Conservation (phyloP, 2,329 filamentous ascomycete species). For the Fusarium multiceps region DNA sequence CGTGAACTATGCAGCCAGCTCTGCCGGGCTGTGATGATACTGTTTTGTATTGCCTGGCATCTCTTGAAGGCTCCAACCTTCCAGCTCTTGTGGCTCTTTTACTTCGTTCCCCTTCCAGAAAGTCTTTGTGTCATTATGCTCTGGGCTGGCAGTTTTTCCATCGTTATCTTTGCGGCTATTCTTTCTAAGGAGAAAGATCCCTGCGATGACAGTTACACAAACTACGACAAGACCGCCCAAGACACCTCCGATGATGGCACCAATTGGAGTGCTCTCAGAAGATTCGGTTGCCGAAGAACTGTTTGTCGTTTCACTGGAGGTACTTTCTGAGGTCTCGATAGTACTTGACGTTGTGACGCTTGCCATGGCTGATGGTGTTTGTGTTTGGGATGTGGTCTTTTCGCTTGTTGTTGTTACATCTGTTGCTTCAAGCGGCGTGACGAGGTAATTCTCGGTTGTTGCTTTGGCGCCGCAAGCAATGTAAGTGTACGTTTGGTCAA, state of each 20-base stretch:
- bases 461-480: slow-evolving; percentile 51
- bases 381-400: neutral
- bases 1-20: slow-evolving; percentile 3
- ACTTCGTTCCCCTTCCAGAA: neutral
- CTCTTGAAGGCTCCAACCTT: neutral
- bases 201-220: neutral
- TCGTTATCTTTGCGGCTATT: slow-evolving; percentile 1
- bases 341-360: neutral
- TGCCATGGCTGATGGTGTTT: neutral
- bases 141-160: neutral
- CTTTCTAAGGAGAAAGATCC: slow-evolving; percentile 17
- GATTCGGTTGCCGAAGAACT: neutral
- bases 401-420: neutral
- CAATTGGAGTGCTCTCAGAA: slow-evolving; percentile 24
- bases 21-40: neutral
- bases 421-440: slow-evolving; percentile 23
- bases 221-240: slow-evolving; percentile 53
- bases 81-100: slow-evolving; percentile 1
- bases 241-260: slow-evolving; percentile 52
- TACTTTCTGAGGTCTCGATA: neutral
- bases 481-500: slow-evolving; percentile 53
- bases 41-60: neutral
- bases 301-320: neutral
- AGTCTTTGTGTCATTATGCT: neutral
- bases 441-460: slow-evolving; percentile 44